Conservation (phyloP, 129 eudicot species). For the Tagetes patula region DNA sequence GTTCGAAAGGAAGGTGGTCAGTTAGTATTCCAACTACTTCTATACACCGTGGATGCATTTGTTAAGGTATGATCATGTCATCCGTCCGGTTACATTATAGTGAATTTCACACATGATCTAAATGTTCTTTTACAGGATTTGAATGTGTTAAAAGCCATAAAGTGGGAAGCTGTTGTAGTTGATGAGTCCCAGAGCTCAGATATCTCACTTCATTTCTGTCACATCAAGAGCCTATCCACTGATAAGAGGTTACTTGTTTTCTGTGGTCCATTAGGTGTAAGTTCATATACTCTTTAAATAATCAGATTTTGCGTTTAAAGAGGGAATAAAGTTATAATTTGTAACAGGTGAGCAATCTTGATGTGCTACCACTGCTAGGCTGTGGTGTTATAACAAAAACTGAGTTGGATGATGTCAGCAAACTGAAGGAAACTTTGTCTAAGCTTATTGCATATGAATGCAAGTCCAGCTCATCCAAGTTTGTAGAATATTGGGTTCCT, state of each 20-base stretch:
- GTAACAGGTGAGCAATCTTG: conserved; percentile 52
- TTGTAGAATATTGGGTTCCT: conserved; percentile 89
- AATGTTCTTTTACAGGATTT: conserved; percentile 49
- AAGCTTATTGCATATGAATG: conserved; percentile 43
- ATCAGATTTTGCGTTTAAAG: conserved; percentile 8
- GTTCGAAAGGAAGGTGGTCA: conserved; percentile 51
- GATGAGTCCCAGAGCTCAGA: conserved; percentile 53
- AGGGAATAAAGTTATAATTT: conserved; percentile 16
- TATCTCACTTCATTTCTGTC: conserved; percentile 34
- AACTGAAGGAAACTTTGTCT: conserved; percentile 54
- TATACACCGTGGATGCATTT: conserved; percentile 46
- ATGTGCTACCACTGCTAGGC: conserved; percentile 56
- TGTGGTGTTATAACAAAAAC: conserved; percentile 30
- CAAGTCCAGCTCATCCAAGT: conserved; percentile 46
- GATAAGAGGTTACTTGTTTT: conserved; percentile 49
- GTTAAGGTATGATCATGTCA: conserved; percentile 48
- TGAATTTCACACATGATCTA: conserved; percentile 7
- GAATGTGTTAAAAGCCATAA: conserved; percentile 37
- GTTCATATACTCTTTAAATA: conserved; percentile 17
- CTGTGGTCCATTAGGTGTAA: conserved; percentile 53
- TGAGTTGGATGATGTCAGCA: conserved; percentile 40
- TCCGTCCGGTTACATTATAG: not conserved
- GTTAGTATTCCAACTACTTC: conserved; percentile 58
- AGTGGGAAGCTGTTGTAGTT: conserved; percentile 64
- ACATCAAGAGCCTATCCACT: conserved; percentile 46